Percentiles rank a stretch among this genome's conserved stretches.
Evolutionary conservation across 1,284 basidiomycete genomes (phyloP).

Genomic region (Heliocybe sulcata): DNA sequence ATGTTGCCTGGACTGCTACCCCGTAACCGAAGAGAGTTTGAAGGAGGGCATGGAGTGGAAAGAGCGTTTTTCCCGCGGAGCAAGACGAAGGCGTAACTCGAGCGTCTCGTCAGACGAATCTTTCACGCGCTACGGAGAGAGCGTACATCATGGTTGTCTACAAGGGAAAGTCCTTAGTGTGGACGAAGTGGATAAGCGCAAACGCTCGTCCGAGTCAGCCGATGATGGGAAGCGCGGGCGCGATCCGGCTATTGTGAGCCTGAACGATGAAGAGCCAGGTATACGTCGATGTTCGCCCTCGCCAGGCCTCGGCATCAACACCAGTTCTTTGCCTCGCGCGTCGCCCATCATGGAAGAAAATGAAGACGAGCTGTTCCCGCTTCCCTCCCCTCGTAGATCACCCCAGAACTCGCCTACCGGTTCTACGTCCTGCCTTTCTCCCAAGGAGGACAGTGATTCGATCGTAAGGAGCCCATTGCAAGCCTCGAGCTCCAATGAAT

Average conservation of each 20-base stretch:
- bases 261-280: conserved; percentile 11
- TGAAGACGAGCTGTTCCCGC: conserved; percentile 43
- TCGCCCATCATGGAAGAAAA: conserved; percentile 43
- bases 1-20: conserved; percentile 50
- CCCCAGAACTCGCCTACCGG: conserved; percentile 22
- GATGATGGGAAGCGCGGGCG: background rate
- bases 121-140: background rate
- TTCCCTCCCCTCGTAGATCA: conserved; percentile 42
- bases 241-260: background rate
- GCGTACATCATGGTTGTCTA: background rate
- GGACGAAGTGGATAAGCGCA: conserved; percentile 55
- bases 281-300: background rate
- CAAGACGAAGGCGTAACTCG: conserved; percentile 46
- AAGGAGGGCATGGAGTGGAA: conserved; percentile 44
- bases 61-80: conserved; percentile 54
- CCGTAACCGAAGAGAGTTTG: conserved; percentile 38
- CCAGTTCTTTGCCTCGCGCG: conserved; percentile 13
- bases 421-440: background rate
- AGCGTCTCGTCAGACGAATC: conserved; percentile 21
- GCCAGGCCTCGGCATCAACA: conserved; percentile 3
- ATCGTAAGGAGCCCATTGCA: background rate
- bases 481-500: background rate
- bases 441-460: background rate
- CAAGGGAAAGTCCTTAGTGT: conserved; percentile 32
- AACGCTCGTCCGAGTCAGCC: conserved; percentile 26